Conservation (phyloP, 108 stramenopile genomes). For the Fistulifera pelliculosa region DNA sequence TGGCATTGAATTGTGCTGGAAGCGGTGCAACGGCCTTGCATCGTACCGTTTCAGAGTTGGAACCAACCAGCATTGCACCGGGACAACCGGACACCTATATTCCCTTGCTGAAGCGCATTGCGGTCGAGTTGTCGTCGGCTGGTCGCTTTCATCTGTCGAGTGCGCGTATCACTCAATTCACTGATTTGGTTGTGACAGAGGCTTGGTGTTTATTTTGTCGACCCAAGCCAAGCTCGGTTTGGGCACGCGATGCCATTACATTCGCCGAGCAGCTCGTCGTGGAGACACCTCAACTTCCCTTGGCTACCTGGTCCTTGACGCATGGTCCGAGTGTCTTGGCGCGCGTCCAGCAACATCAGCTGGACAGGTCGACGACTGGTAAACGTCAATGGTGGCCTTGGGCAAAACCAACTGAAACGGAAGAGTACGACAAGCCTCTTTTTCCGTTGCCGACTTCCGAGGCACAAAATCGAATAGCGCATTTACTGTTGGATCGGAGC, state of each 20-base stretch:
- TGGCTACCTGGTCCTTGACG: slow-evolving; percentile 39
- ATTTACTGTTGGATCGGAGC: slow-evolving; percentile 28
- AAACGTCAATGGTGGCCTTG: neutral
- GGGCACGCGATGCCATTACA: slow-evolving; percentile 39
- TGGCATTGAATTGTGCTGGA: slow-evolving; percentile 16
- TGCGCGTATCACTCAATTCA: neutral
- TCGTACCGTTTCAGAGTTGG: slow-evolving; percentile 24
- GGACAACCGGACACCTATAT: slow-evolving; percentile 39
- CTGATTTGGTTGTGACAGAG: slow-evolving; percentile 30
- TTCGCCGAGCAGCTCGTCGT: slow-evolving; percentile 27
- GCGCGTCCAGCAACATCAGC: slow-evolving; percentile 1
- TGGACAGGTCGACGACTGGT: neutral
- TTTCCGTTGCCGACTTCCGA: slow-evolving; percentile 47
- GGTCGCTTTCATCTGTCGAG: slow-evolving; percentile 28
- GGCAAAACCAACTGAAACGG: neutral
- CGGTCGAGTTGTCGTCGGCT: slow-evolving; percentile 37
- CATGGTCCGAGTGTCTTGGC: slow-evolving; percentile 37
- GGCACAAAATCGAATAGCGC: slow-evolving; percentile 42
- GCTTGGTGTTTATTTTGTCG: slow-evolving; percentile 41
- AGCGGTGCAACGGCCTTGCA: slow-evolving; percentile 14
- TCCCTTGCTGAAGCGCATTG: slow-evolving; percentile 34
- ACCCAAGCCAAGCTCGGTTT: slow-evolving; percentile 35
- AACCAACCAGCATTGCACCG: slow-evolving; percentile 26
- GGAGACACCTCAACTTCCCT: slow-evolving; percentile 11
- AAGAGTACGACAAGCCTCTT: neutral